Conservation (phyloP, 495 filamentous ascomycete species). For the Xylaria curta region DNA sequence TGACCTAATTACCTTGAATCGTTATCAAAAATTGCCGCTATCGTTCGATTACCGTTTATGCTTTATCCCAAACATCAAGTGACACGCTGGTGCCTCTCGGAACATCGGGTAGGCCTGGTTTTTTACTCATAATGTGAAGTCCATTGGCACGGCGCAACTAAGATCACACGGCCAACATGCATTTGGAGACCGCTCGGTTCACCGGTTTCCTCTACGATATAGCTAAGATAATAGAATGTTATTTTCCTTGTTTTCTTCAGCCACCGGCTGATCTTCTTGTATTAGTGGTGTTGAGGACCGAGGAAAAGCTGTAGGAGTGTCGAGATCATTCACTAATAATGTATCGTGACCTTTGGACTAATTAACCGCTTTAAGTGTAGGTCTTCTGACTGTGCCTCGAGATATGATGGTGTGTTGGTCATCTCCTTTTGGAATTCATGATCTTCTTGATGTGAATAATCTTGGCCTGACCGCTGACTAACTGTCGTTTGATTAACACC, state of each 20-base stretch:
- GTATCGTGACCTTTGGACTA: not conserved
- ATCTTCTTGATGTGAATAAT: not conserved
- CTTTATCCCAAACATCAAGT: constrained; percentile 5
- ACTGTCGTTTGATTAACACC: not conserved
- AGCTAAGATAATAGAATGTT: not conserved
- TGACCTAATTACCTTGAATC: not conserved
- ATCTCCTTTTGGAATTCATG: not conserved
- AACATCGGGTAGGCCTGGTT: not conserved
- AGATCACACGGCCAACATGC: not conserved
- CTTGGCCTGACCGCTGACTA: not conserved
- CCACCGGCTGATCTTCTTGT: constrained; percentile 3
- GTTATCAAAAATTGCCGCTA: not conserved
- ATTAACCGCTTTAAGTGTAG: not conserved
- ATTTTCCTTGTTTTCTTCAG: not conserved
- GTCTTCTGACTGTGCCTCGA: not conserved
- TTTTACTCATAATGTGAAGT: not conserved
- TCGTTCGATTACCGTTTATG: not conserved
- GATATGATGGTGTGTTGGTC: not conserved
- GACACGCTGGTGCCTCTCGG: too few relatives aligned
- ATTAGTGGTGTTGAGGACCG: not conserved
- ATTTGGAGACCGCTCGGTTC: not conserved
- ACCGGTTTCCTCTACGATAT: not conserved
- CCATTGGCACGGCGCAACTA: not conserved
- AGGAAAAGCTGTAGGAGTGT: not conserved
- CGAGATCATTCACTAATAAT: not conserved